Base-by-base conservation (phyloP, 1,284 basidiomycete genomes). In the Cryptococcus sp. region DNA sequence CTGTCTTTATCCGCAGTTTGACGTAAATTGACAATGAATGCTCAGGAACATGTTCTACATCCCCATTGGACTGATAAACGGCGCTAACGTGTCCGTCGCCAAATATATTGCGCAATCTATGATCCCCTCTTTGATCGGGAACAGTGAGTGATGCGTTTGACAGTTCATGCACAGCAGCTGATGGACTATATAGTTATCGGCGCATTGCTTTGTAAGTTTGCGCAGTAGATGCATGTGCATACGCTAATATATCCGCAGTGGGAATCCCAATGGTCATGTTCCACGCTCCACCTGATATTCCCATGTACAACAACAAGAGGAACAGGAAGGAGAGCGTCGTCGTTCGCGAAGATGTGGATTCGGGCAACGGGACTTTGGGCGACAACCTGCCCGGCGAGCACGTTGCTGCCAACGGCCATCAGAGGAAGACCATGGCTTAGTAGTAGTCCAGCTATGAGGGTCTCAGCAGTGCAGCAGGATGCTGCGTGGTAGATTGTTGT, bases 41-140 rank as follows among this genome's bases (percentile, higher is more conserved):
- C 11, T 11, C 23, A 56, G 54, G 19, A 76, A 76, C 67, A 71
- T 71, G 69, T 77, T 71, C 58, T 66, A 72, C 56, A 67, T 78
- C 45, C 72, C 70, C 11, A 64, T 67, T 51, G 77, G 72, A 15
- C 71, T 79, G 47, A 57, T 78, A 64, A 69, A 69, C 16, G 67
- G 69, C 16, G 57, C 68, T 17, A 31, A 56, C 4, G 61, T 72
- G 42, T 50, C 53, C 1, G 57, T 61, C 17, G 61, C 58, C 5
- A 53, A 48, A 22, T 72, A 69, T 47, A 61, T 70, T 20, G 60
- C 50, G 3, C 58, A 56, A 23, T 65, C 58, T 25, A 47, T 69
- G 50, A 60, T 68, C 27, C 69, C 69, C 15, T 64, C 60, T 13
- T 55, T 68, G 25, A 67, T 68, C 39, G 66, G 68, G 5, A 66